Conservation (phyloP, 2,329 filamentous ascomycete species). For the Ramularia endophylla region DNA sequence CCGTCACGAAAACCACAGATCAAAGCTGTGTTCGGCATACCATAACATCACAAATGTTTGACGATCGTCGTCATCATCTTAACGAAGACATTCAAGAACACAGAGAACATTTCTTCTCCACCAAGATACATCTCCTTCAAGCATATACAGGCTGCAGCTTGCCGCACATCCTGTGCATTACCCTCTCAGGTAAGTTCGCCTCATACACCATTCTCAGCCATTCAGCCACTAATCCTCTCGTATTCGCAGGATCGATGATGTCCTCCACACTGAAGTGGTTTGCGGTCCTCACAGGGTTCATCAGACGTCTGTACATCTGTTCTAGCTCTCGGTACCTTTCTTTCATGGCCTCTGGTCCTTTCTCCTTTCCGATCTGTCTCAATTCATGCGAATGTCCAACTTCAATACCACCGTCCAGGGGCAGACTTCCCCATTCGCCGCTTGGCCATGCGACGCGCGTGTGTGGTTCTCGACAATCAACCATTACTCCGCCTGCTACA, state of each 20-base stretch:
- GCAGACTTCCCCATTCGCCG: constrained; percentile 57
- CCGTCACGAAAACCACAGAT: neutral
- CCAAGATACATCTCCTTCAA: constrained; percentile 6
- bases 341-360: constrained; percentile 43
- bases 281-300: constrained; percentile 60
- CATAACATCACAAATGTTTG: neutral
- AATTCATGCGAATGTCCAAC: constrained; percentile 57
- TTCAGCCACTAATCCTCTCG: constrained; percentile 48
- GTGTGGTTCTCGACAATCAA: constrained; percentile 55
- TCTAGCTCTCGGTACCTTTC: constrained; percentile 53
- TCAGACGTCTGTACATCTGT: constrained; percentile 54
- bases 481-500: constrained; percentile 60
- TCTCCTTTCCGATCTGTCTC: constrained; percentile 47
- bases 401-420: constrained; percentile 59
- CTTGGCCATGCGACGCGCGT: constrained; percentile 60
- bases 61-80: neutral
- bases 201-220: constrained; percentile 55
- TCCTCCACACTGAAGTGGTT: constrained; percentile 60
- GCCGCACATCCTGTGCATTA: constrained; percentile 37
- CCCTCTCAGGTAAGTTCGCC: constrained; percentile 44
- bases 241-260: constrained; percentile 58
- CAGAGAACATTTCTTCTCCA: neutral
- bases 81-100: neutral
- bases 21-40: neutral
- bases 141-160: constrained; percentile 28